phyloP scores from a whole-genome alignment of 2,329 filamentous ascomycete species.

The Cladosporium halotolerans region DNA sequence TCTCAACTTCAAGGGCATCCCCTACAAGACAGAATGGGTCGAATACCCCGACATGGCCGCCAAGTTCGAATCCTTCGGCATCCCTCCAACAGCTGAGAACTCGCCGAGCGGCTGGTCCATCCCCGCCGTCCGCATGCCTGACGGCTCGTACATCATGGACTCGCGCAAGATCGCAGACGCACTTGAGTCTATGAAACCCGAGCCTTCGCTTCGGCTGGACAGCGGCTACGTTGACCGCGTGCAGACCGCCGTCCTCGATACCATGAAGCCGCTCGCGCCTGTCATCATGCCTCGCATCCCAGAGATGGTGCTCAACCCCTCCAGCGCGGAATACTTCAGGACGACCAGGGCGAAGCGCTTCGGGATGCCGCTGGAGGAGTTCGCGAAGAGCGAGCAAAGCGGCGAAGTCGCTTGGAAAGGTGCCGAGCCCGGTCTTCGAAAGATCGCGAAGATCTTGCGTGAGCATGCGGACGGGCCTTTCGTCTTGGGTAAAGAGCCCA shows the following conservation, averaged over 20 bases:
- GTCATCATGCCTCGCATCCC: slow-evolving; percentile 47
- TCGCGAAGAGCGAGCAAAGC: slow-evolving; percentile 34
- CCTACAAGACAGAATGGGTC: slow-evolving; percentile 64
- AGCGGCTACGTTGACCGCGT: slow-evolving; percentile 39
- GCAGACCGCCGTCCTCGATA: slow-evolving; percentile 36
- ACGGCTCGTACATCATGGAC: slow-evolving; percentile 59
- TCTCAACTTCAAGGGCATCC: slow-evolving; percentile 61
- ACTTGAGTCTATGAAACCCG: slow-evolving; percentile 55
- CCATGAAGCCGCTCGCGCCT: slow-evolving; percentile 35
- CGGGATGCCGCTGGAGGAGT: slow-evolving; percentile 50
- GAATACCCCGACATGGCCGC: slow-evolving; percentile 58
- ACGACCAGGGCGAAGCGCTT: slow-evolving; percentile 43
- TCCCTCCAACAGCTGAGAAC: slow-evolving; percentile 40
- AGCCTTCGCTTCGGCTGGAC: slow-evolving; percentile 53
- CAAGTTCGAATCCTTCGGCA: slow-evolving; percentile 47
- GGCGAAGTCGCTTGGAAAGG: slow-evolving; percentile 47
- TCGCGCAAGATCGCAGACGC: slow-evolving; percentile 53
- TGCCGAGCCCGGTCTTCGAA: slow-evolving; percentile 34
- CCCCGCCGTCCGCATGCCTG: slow-evolving; percentile 50
- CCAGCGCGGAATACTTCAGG: slow-evolving; percentile 51
- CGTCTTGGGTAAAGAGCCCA: slow-evolving; percentile 51
- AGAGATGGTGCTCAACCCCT: slow-evolving; percentile 44
- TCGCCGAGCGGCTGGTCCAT: slow-evolving; percentile 44
- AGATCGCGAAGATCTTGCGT: slow-evolving; percentile 42
- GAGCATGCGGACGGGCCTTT: slow-evolving; percentile 54